Percentiles rank a stretch among this genome's conserved stretches.
Conservation (phyloP, 2,329 filamentous ascomycete genomes). For the Chalara sp. region DNA sequence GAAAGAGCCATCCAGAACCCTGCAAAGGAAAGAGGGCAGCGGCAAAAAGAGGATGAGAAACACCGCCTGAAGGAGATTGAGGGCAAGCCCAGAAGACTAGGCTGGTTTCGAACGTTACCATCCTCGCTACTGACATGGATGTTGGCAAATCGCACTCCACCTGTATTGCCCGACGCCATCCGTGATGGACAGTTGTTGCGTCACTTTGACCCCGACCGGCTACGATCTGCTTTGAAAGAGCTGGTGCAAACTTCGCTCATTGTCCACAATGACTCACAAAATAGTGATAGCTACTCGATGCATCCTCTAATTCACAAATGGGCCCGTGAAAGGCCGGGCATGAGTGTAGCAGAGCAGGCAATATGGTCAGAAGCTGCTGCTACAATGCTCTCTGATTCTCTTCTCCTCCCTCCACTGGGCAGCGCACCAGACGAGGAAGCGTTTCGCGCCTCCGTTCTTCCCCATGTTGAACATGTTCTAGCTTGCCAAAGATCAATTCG, state of each 20-base stretch:
- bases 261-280: no score
- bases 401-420: not conserved
- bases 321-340: not conserved
- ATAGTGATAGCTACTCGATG: not conserved
- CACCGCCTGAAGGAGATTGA: not conserved
- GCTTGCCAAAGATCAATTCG: not conserved
- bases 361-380: not conserved
- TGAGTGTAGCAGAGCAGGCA: not conserved
- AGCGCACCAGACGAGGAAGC: not conserved
- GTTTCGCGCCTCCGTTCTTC: not conserved
- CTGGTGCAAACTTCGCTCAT: no score
- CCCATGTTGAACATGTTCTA: not conserved
- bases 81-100: not conserved
- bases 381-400: not conserved
- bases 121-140: not conserved
- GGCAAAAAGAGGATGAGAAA: not conserved
- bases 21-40: not conserved
- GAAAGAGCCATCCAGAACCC: not conserved
- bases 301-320: not conserved
- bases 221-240: no score
- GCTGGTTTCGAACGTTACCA: not conserved
- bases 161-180: no score
- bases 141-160: no score
- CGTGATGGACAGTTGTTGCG: no score
- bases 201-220: no score